Percentiles rank a stretch among this genome's conserved stretches.
Conservation (phyloP, 1,284 basidiomycete genomes). For the Moesziomyces sp. region DNA sequence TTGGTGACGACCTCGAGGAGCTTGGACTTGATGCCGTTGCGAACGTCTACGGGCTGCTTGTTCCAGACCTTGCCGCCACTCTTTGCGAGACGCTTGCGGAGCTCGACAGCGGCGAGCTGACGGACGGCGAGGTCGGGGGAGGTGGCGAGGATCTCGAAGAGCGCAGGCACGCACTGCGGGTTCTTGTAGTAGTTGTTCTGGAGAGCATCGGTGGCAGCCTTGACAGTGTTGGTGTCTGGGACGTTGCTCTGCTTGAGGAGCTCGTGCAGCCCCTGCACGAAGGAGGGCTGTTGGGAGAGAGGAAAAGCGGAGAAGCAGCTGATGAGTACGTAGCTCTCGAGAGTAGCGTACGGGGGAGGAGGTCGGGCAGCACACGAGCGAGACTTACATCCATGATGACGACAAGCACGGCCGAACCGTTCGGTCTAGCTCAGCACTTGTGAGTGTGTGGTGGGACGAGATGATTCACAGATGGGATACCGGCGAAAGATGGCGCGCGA, state of each 20-base stretch:
- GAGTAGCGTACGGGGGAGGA: background rate
- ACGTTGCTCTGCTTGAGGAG: conserved; percentile 65
- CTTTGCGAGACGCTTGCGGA: conserved; percentile 88
- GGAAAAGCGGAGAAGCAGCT: background rate
- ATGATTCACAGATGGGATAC: background rate
- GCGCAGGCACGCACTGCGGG: conserved; percentile 86
- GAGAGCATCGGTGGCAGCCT: conserved; percentile 80
- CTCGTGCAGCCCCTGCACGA: conserved; percentile 63
- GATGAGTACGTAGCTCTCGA: background rate
- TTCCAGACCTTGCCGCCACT: conserved; percentile 88
- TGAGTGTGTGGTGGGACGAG: background rate
- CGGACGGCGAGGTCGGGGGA: conserved; percentile 83
- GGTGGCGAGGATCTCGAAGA: conserved; percentile 87
- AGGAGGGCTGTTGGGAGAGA: conserved; percentile 30
- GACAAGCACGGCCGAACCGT: conserved; percentile 3
- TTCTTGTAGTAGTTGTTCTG: conserved; percentile 77
- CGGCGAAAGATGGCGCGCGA: conserved; percentile 21
- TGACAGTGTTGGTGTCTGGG: conserved; percentile 65
- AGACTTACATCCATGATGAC: conserved; percentile 35
- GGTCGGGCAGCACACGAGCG: background rate
- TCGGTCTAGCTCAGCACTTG: conserved; percentile 13
- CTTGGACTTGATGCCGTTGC: conserved; percentile 85
- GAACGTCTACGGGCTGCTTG: conserved; percentile 76
- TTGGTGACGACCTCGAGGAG: conserved; percentile 82
- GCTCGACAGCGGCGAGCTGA: conserved; percentile 97